Base-by-base conservation (phyloP, 2,329 filamentous ascomycete genomes). In the Amesomyces nigricolor region DNA sequence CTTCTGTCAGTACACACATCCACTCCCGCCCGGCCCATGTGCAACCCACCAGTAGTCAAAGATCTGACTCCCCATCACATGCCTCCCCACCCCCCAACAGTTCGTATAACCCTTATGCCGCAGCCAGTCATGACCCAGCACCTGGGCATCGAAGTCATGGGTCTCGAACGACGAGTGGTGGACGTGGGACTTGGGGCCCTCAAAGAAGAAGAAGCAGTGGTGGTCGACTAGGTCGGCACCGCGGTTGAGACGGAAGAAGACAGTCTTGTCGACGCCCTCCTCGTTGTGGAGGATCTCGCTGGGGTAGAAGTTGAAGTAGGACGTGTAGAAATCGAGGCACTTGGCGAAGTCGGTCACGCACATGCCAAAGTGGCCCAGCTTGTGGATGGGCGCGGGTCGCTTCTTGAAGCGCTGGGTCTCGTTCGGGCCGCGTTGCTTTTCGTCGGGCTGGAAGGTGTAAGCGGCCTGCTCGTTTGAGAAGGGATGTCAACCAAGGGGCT, bases 141-240 rank as follows among this genome's bases (percentile, higher is more conserved):
- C 75, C 72, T 89, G 86, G 4, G 81, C 80, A 65, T 89, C 86
- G 63, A 86, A 87, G 67, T 89, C 85, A 62, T 86, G 80, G 4
- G 86, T 84, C 69, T 89, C 86, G 61, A 85, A 89, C 2, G 77
- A 81, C 16, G 79, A 80, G 69, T 89, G 86, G 66, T 89, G 85
- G 2, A 88, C 78, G 65, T 85, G 81, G 57, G 66, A 71, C 48
- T 70, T 67, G 43, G 70, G 67, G 0, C 75, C 75, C 58, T 77
- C 69, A 61, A 73, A 76, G 59, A 79, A 72, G 67, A 79, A 79
- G 68, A 79, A 78, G 53, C 66, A 69, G 68, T 79, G 77, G 65
- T 79, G 77, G 63, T 79, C 77, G 30, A 78, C 75, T 51, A 71
- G 67, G 40, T 76, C 68, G 29, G 64, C 61, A 29, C 76, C 76